A percentile compares a stretch with the other conserved stretches of the same genome.
Conservation (phyloP, 257 asterid genomes). For the Nicotiana knightiana region DNA sequence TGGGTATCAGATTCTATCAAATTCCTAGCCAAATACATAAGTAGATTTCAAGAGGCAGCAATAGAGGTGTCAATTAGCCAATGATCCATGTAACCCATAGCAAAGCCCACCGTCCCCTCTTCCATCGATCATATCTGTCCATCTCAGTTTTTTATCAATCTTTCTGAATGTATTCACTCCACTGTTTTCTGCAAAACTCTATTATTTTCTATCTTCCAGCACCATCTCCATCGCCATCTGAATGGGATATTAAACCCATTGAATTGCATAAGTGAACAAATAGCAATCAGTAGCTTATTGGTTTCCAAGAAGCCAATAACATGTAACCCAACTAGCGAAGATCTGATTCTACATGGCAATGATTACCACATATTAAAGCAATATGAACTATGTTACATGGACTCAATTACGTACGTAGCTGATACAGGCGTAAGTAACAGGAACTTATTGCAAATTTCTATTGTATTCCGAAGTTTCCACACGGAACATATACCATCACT, state of each 20-base stretch:
- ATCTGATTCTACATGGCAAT: not conserved
- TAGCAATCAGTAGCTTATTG: not conserved
- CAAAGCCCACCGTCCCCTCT: not conserved
- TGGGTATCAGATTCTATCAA: not conserved
- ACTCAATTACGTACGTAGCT: not conserved
- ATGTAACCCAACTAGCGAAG: not conserved
- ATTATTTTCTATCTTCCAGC: not conserved
- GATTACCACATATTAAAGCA: not conserved
- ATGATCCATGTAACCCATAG: not conserved
- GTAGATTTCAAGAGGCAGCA: not conserved
- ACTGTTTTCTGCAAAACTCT: not conserved
- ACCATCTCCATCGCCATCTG: not conserved
- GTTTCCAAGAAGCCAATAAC: not conserved
- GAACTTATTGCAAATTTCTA: not conserved
- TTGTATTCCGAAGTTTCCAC: not conserved
- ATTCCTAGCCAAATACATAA: not conserved
- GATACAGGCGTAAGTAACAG: not conserved
- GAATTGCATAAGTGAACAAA: not conserved
- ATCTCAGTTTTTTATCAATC: not conserved
- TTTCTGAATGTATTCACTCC: not conserved
- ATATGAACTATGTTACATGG: not conserved
- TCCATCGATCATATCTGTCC: not conserved
- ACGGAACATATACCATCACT: not conserved
- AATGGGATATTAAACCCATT: not conserved
- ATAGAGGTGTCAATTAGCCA: not conserved